Conservation (phyloP, 192 early-diverging fungal species). For the Mortierella antarctica region DNA sequence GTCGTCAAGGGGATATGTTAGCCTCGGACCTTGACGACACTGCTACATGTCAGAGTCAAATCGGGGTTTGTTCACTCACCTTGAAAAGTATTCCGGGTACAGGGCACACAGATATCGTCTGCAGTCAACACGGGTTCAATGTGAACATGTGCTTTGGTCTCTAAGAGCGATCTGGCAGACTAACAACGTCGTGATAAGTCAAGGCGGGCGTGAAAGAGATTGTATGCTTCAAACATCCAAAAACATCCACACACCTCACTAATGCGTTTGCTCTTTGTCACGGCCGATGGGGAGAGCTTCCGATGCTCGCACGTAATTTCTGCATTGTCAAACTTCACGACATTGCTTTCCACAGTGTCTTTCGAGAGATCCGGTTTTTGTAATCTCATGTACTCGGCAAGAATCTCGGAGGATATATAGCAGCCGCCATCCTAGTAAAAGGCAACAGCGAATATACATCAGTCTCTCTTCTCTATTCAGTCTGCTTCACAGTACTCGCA, state of each 20-base stretch:
- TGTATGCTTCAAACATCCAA: too few species aligned
- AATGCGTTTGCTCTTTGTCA: conserved; percentile 34
- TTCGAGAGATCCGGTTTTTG: neutral
- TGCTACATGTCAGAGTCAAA: too few species aligned
- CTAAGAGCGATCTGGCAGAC: conserved; percentile 16
- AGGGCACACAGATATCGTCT: conserved; percentile 19
- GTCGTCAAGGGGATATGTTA: too few species aligned
- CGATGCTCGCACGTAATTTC: conserved; percentile 32
- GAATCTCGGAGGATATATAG: conserved; percentile 8
- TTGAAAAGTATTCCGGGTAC: conserved; percentile 18
- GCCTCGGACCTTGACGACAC: too few species aligned
- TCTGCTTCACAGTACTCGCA: neutral
- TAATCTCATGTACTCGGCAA: conserved; percentile 11
- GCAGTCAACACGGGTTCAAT: conserved; percentile 20
- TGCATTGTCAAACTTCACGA: conserved; percentile 12
- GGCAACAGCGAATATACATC: neutral
- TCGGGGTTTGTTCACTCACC: conserved; percentile 4
- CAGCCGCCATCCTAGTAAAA: conserved; percentile 13
- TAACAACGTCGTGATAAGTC: neutral
- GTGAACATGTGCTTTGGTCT: neutral
- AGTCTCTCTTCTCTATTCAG: neutral
- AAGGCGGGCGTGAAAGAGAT: neutral
- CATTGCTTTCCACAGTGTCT: neutral
- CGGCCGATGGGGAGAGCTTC: conserved; percentile 26
- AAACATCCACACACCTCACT: conserved; percentile 15